Evolutionary conservation across 768 basidiomycete genomes (phyloP).

Genomic region (Leccinum pellstonianum): DNA sequence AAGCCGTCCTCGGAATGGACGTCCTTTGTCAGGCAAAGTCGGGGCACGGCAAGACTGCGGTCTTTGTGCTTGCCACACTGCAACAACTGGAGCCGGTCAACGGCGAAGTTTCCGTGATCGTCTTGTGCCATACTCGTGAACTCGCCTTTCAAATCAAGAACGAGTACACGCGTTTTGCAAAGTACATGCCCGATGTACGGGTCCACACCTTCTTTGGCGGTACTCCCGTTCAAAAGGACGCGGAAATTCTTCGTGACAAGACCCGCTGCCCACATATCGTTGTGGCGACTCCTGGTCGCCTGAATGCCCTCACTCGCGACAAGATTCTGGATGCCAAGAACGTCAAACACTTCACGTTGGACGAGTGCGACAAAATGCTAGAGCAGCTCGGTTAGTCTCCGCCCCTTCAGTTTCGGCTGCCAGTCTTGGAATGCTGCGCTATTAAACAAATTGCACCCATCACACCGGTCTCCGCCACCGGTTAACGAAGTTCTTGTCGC

Average conservation of each 20-base stretch:
- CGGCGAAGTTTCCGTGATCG: conserved; percentile 96
- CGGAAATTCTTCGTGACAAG: conserved; percentile 93
- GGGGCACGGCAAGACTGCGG: conserved; percentile 97
- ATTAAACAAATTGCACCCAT: conserved; percentile 48
- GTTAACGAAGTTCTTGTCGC: conserved; percentile 38
- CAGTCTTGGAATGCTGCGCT: conserved; percentile 39
- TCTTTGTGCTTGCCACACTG: conserved; percentile 96
- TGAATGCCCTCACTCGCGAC: conserved; percentile 94
- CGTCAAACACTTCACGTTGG: conserved; percentile 99
- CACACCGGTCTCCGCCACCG: conserved; percentile 34
- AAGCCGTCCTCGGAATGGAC: conserved; percentile 99
- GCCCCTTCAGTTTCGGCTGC: conserved; percentile 67
- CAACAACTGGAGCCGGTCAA: conserved; percentile 98
- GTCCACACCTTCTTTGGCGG: conserved; percentile 98
- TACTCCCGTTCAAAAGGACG: conserved; percentile 90
- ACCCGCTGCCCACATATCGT: conserved; percentile 97
- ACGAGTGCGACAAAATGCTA: conserved; percentile 99
- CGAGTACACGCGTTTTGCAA: conserved; percentile 98
- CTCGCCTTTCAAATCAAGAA: conserved; percentile 99
- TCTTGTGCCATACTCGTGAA: conserved; percentile 98
- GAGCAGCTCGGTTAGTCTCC: conserved; percentile 99
- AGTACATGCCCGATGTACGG: conserved; percentile 99
- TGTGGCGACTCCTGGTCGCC: conserved; percentile 95
- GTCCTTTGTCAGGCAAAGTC: conserved; percentile 99
- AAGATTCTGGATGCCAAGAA: conserved; percentile 93